Percentiles rank a stretch among this genome's conserved stretches.
phyloP scores from a whole-genome alignment of 768 basidiomycete species.

The Leccinum variicolor region DNA sequence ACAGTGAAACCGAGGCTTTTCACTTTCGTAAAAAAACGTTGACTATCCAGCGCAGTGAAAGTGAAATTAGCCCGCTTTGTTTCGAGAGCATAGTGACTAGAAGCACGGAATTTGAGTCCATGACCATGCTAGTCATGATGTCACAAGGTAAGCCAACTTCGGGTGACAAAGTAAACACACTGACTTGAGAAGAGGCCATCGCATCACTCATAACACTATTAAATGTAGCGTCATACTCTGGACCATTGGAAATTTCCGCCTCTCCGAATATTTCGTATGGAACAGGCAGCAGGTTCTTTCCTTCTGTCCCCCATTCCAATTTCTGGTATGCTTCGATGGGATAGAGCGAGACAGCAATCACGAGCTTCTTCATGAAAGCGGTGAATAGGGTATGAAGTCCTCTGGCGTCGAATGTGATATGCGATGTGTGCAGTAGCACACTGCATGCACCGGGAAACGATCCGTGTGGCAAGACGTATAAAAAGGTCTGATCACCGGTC shows the following conservation, averaged over 20 bases:
- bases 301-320: background rate
- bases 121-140: background rate
- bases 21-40: background rate
- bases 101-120: background rate
- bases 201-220: background rate
- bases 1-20: background rate
- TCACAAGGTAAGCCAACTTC: background rate
- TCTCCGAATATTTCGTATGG: background rate
- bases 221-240: background rate
- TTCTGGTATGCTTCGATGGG: background rate
- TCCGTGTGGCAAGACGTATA: background rate
- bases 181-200: background rate
- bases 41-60: background rate
- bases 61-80: background rate
- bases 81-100: background rate
- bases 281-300: background rate
- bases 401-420: background rate
- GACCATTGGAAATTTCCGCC: background rate
- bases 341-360: background rate
- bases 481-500: background rate
- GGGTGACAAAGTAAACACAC: background rate
- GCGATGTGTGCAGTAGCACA: background rate
- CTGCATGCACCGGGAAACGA: background rate
- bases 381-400: background rate
- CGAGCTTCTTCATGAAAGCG: background rate